Evolutionary conservation across 495 filamentous ascomycete species (phyloP).

Genomic region (Podospora didyma): DNA sequence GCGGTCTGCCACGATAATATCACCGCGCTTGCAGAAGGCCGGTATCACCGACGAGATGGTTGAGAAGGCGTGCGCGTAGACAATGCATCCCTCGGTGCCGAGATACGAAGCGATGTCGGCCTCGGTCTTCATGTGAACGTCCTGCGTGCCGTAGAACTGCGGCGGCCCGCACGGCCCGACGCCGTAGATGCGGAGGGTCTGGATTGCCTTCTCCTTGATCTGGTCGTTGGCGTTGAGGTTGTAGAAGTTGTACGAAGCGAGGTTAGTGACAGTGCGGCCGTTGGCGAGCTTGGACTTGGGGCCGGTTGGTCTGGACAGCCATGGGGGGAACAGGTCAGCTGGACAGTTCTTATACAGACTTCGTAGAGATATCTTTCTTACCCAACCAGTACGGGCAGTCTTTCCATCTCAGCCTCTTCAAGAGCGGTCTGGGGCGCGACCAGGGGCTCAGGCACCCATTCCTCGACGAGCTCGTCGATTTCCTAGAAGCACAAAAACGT

Average conservation of each 20-base stretch:
- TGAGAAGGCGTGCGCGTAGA: slow-evolving; percentile 93
- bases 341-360: not conserved
- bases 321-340: not conserved
- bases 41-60: slow-evolving; percentile 94
- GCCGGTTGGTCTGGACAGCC: slow-evolving; percentile 71
- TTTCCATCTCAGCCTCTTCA: slow-evolving; percentile 81
- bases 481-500: slow-evolving; percentile 61
- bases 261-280: slow-evolving; percentile 85
- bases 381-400: slow-evolving; percentile 82
- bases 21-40: slow-evolving; percentile 92
- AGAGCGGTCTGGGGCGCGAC: slow-evolving; percentile 66
- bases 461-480: slow-evolving; percentile 94
- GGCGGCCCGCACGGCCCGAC: slow-evolving; percentile 95
- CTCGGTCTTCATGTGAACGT: slow-evolving; percentile 96
- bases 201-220: slow-evolving; percentile 90
- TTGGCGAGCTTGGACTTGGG: slow-evolving; percentile 85
- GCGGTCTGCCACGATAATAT: slow-evolving; percentile 97
- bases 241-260: slow-evolving; percentile 94
- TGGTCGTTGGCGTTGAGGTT: slow-evolving; percentile 90
- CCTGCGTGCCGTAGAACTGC: slow-evolving; percentile 97
- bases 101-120: slow-evolving; percentile 87
- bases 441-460: slow-evolving; percentile 93
- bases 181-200: slow-evolving; percentile 89
- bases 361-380: slow-evolving; percentile 34
- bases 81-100: slow-evolving; percentile 80